Evolutionary conservation across 2,329 filamentous ascomycete genomes (phyloP).

Genomic region (Epichloe amarillans): DNA sequence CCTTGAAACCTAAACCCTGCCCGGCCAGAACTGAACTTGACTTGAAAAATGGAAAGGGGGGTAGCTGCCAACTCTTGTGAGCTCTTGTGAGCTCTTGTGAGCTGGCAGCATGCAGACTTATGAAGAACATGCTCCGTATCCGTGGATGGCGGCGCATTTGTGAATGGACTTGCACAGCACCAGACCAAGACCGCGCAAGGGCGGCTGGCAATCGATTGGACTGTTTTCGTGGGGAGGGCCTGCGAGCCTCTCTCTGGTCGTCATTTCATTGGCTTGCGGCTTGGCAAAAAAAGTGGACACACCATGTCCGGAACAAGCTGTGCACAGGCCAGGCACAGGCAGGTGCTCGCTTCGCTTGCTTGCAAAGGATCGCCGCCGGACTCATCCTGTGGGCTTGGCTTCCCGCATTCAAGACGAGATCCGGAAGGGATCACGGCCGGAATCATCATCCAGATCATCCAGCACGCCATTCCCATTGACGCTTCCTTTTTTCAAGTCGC

Average conservation of each 20-base stretch:
- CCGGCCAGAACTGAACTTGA: neutral
- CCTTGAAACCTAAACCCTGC: conserved; percentile 3
- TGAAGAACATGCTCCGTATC: no score
- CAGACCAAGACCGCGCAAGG: neutral
- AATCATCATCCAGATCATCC: neutral
- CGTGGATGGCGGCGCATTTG: no score
- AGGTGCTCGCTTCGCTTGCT: neutral
- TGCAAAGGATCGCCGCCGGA: neutral
- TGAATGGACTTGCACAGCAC: no score
- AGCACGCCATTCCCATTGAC: neutral
- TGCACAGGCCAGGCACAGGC: no score
- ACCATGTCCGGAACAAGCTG: no score
- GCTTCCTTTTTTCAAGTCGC: neutral
- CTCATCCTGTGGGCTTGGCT: neutral
- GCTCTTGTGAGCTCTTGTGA: no score
- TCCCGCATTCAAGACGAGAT: neutral
- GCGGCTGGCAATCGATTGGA: neutral
- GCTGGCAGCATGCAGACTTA: no score
- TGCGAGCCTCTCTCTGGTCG: neutral
- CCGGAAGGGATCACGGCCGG: neutral
- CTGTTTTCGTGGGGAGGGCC: neutral
- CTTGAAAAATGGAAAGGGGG: neutral
- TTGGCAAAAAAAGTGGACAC: no score
- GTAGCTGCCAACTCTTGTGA: no score
- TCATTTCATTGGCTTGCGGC: neutral